Conservation (phyloP, 2,329 filamentous ascomycete genomes). For the Scedosporium minutisporum region DNA sequence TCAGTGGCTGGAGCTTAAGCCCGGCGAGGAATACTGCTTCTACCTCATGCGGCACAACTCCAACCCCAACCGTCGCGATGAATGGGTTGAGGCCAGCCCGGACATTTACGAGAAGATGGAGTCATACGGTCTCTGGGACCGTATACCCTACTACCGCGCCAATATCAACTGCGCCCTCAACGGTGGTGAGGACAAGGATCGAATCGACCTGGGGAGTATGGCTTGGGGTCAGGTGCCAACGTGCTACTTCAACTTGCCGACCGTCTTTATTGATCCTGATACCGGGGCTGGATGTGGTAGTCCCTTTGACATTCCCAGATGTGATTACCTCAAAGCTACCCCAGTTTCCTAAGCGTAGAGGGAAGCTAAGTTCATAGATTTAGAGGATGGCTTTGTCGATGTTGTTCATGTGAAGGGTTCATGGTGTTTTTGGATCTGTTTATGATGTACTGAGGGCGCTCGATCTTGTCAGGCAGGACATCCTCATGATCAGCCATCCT, state of each 20-base stretch:
- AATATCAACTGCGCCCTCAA: conserved; percentile 5
- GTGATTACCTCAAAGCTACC: neutral
- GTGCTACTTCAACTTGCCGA: conserved; percentile 18
- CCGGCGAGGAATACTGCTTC: conserved; percentile 7
- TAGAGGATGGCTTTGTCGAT: too few species aligned
- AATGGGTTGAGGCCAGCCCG: conserved; percentile 5
- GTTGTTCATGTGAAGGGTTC: too few species aligned
- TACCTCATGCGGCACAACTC: conserved; percentile 5
- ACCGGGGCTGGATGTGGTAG: conserved; percentile 1
- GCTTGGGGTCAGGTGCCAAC: conserved; percentile 26
- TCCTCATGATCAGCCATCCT: too few species aligned
- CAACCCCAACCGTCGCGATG: conserved; percentile 2
- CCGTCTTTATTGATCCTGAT: conserved; percentile 7
- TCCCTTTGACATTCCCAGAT: neutral
- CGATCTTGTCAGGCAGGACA: too few species aligned
- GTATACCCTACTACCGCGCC: conserved; percentile 3
- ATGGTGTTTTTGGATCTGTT: too few species aligned
- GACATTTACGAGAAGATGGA: conserved; percentile 6
- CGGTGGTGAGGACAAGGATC: neutral
- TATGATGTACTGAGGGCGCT: too few species aligned
- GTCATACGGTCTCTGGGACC: conserved; percentile 3
- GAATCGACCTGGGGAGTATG: conserved; percentile 37
- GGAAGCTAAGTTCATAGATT: too few species aligned
- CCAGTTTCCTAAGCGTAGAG: neutral
- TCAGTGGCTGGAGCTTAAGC: conserved; percentile 1